A percentile compares a stretch with the other conserved stretches of the same genome.
Evolutionary conservation across 1,139 yeast species (phyloP).

Genomic region (Saccharomycopsis hybrid): DNA sequence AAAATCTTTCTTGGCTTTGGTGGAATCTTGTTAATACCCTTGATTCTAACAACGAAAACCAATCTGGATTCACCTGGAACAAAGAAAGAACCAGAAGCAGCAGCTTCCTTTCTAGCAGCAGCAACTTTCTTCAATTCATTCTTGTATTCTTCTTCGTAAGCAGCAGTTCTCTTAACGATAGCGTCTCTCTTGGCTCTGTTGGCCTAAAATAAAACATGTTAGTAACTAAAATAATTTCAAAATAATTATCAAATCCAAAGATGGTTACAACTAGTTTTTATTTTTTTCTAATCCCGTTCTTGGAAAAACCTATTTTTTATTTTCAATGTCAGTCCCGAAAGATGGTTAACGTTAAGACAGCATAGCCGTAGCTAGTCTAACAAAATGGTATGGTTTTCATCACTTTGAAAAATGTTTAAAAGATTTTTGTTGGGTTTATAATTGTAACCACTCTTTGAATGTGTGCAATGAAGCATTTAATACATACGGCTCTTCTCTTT

Average conservation of each 20-base stretch:
- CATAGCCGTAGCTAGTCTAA: slow-evolving; percentile 86
- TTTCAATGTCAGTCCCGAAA: slow-evolving; percentile 84
- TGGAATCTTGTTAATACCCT: slow-evolving; percentile 99
- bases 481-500: slow-evolving; percentile 83
- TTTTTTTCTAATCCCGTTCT: not conserved
- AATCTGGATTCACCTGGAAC: slow-evolving; percentile 97
- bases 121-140: slow-evolving; percentile 92
- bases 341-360: slow-evolving; percentile 97
- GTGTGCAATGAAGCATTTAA: not conserved
- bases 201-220: slow-evolving; percentile 42
- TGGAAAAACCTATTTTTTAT: too few relatives aligned
- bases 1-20: slow-evolving; percentile 99
- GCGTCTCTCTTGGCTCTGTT: slow-evolving; percentile 91
- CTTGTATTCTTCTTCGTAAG: slow-evolving; percentile 94
- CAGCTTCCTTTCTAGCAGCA: slow-evolving; percentile 93
- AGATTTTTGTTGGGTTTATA: slow-evolving; percentile 20
- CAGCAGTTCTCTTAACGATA: slow-evolving; percentile 95
- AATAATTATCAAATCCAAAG: not conserved
- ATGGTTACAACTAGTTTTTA: slow-evolving; percentile 4
- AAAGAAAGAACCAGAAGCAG: slow-evolving; percentile 93
- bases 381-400: slow-evolving; percentile 51
- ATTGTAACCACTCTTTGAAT: not conserved
- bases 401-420: slow-evolving; percentile 32
- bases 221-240: slow-evolving; percentile 21
- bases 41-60: slow-evolving; percentile 97